Evolutionary conservation across 192 early-diverging fungal species (phyloP).

Genomic region (Coemansia umbellata): DNA sequence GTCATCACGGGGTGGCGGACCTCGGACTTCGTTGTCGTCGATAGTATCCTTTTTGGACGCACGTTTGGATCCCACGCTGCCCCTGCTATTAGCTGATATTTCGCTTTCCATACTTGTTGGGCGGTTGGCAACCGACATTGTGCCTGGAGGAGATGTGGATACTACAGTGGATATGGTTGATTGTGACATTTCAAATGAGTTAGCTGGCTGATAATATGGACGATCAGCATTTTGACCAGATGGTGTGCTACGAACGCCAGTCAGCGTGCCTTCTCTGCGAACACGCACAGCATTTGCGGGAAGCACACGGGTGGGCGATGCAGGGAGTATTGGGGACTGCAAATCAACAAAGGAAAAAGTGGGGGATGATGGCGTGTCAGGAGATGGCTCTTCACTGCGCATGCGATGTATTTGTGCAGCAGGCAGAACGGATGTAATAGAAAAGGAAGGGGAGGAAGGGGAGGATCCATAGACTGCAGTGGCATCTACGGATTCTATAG

Average conservation of each 20-base stretch:
- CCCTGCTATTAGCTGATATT: slow-evolving; percentile 11
- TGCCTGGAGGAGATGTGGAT: slow-evolving; percentile 6
- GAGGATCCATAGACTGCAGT: too few species aligned
- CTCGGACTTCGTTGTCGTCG: slow-evolving; percentile 43
- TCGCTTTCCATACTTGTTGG: slow-evolving; percentile 27
- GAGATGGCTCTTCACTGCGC: slow-evolving; percentile 4
- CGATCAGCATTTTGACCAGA: not conserved
- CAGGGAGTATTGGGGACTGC: slow-evolving; percentile 11
- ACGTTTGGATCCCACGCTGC: slow-evolving; percentile 2
- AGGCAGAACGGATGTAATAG: slow-evolving; percentile 4
- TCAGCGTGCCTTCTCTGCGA: slow-evolving; percentile 24
- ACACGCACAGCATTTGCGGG: slow-evolving; percentile 9
- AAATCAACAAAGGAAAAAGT: slow-evolving; percentile 28
- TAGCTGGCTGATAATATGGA: slow-evolving; percentile 17
- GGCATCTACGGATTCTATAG: slow-evolving; percentile 11
- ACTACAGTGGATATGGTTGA: slow-evolving; percentile 47
- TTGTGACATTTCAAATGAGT: slow-evolving; percentile 23
- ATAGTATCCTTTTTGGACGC: slow-evolving; percentile 14
- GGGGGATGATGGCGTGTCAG: slow-evolving; percentile 22
- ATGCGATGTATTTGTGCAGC: slow-evolving; percentile 3
- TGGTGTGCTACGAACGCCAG: not conserved
- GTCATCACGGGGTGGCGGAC: slow-evolving; percentile 45
- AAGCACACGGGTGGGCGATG: not conserved
- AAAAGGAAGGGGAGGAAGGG: not conserved
- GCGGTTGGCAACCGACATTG: slow-evolving; percentile 14